Base-by-base conservation (phyloP, 2,329 filamentous ascomycete species). In the Setomelanomma holmii region DNA sequence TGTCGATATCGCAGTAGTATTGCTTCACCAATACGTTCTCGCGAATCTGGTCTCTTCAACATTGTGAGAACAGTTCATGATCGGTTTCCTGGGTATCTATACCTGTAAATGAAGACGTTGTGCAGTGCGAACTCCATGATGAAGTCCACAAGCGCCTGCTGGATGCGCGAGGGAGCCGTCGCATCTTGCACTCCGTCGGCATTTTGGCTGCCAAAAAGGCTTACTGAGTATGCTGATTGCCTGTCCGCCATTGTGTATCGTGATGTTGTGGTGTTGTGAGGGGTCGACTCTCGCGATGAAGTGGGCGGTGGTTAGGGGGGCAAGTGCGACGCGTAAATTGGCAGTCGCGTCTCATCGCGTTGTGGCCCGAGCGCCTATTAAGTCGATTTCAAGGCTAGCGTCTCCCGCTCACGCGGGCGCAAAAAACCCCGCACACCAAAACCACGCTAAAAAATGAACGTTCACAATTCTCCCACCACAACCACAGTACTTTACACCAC, bases 1-100 rank as follows among this genome's bases (percentile, higher is more conserved):
- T 91, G 74, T 99, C 93, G 72, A 99, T 86, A 74, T 99, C 93
- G 80, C 95, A 97, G 76, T 89, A 97, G 79, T 92, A 98, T 67
- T 93, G 92, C 74, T 96, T 95, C 36, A 96, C 82, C 1, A 98
- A 84, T 6, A 95, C 92, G 79, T 99, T 99, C 72, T 98, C 92
- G 67, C 91, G 87, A 53, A 99, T 85, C 77, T 98, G 95, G 69
- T 98, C 93, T 84, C 95, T 96, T 65, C 14, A 30, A 1, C 30
- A 19, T 2, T 2, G 39, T 80, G 53, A 80, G 73, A n/a, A 23
- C 69, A 19, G 67, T 1, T 22, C 21, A 4, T 22, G 27, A 4
- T 8, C 16, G 12, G 12, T 10, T 20, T n/a, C 6, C 14, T 17
- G 17, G n/a, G 17, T 7, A 40, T 30, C 27, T 20, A 20, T 60